Evolutionary conservation across 768 basidiomycete species (phyloP).

Genomic region (Pulveroboletus sp.): DNA sequence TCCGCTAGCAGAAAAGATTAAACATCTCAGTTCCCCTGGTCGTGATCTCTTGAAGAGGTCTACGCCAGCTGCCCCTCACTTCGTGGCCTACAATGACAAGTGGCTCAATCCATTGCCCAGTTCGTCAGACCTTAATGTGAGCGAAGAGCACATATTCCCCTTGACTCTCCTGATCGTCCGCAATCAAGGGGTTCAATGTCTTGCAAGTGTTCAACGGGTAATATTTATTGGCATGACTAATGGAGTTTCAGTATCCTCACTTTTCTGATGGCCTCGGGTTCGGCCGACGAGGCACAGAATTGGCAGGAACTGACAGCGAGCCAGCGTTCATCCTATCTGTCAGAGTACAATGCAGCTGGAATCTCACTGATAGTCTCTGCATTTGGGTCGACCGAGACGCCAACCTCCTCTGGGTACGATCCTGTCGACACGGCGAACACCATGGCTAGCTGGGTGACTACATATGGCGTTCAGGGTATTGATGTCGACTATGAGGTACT

Average conservation of each 20-base stretch:
- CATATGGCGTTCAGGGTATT: slow-evolving; percentile 45
- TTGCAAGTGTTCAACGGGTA: slow-evolving; percentile 20
- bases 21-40: slow-evolving; percentile 15
- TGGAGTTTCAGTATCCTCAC: slow-evolving; percentile 31
- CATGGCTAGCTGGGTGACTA: slow-evolving; percentile 43
- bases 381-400: slow-evolving; percentile 43
- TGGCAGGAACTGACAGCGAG: slow-evolving; percentile 38
- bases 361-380: slow-evolving; percentile 54
- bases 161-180: neutral
- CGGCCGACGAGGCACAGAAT: slow-evolving; percentile 42
- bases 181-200: slow-evolving; percentile 29
- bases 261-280: slow-evolving; percentile 38
- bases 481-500: slow-evolving; percentile 51
- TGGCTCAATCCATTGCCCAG: slow-evolving; percentile 43
- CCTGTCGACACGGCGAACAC: slow-evolving; percentile 38
- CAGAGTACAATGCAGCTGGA: slow-evolving; percentile 48
- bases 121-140: slow-evolving; percentile 40
- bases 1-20: slow-evolving; percentile 23
- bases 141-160: neutral
- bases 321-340: slow-evolving; percentile 38
- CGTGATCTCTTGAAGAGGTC: slow-evolving; percentile 20
- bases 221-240: neutral
- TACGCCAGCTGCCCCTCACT: slow-evolving; percentile 46
- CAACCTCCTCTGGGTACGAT: slow-evolving; percentile 39
- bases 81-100: slow-evolving; percentile 37